A percentile compares a stretch with the other conserved stretches of the same genome.
Evolutionary conservation across 768 basidiomycete species (phyloP).

Genomic region (Podaxis rugospora): DNA sequence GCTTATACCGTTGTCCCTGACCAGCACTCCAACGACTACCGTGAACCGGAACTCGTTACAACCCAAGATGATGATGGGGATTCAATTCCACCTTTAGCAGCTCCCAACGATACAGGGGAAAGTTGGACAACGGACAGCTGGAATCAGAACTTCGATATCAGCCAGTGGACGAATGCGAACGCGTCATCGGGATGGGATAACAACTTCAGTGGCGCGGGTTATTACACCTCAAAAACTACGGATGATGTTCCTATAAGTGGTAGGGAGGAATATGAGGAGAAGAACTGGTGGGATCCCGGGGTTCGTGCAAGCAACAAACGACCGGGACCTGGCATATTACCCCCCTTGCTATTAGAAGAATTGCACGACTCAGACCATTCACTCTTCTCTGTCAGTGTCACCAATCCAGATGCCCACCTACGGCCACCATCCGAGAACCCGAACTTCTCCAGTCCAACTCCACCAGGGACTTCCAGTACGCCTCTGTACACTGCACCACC

Average conservation of each 20-base stretch:
- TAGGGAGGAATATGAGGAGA: constrained; percentile 56
- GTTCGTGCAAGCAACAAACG: constrained; percentile 40
- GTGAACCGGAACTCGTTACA: constrained; percentile 57
- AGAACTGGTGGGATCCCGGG: constrained; percentile 63
- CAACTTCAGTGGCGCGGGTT: constrained; percentile 23
- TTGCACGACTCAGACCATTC: constrained; percentile 73
- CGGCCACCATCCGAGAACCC: constrained; percentile 14
- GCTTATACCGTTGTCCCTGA: constrained; percentile 28
- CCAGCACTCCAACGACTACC: constrained; percentile 31
- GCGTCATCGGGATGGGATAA: constrained; percentile 1
- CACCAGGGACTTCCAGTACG: constrained; percentile 19
- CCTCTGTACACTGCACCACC: constrained; percentile 20
- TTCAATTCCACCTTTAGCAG: constrained; percentile 34
- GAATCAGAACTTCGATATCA: constrained; percentile 15
- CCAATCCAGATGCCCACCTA: constrained; percentile 19
- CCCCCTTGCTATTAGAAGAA: constrained; percentile 60
- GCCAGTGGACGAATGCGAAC: constrained; percentile 8
- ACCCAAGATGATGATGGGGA: constrained; percentile 32
- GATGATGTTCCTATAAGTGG: constrained; percentile 51
- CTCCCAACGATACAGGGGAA: constrained; percentile 22
- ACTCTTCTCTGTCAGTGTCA: constrained; percentile 55
- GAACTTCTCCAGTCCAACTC: constrained; percentile 14
- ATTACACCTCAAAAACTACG: constrained; percentile 18
- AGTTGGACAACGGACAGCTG: constrained; percentile 16
- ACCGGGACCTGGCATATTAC: constrained; percentile 68